Base-by-base conservation (phyloP, 2,329 filamentous ascomycete species). In the Botrytis sinoallii region DNA sequence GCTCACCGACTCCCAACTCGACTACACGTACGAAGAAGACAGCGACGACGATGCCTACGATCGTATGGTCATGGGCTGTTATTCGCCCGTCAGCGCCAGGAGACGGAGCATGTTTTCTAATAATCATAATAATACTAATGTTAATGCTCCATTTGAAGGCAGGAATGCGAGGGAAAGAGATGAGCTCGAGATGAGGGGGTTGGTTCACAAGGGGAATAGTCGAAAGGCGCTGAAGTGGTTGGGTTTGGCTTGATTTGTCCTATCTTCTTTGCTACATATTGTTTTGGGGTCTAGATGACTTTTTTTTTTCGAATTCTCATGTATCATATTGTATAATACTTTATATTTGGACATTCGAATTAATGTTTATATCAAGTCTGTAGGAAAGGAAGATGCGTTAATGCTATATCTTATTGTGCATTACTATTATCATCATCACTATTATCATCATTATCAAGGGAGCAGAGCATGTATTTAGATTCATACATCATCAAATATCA, bases 191-290 rank as follows among this genome's bases (percentile, higher is more conserved):
- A 71, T 35, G n/a, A 61, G 72, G 63, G 44, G 44, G 0, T 55
- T 55, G 48, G 14, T 57, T 7, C 52, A 57, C 4, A 77, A 76
- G 64, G 76, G 76, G 73, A 78, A 78, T 76, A 80, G 76, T 60
- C 79, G 78, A 70, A 83, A 84, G 77, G 83, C 82, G 25, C 73
- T 83, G 73, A 82, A 79, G 75, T 83, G 81, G 81, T 77, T 84
- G 60, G 83, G 83, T 6, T 76, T 81, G 46, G 77, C 78, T 72
- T 81, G 74, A 77, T 32, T 18, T 10, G 16, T 40, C n/a, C 9
- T 35, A 8, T 35, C 18, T 22, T 32, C n/a, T 59, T 59, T 60
- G 9, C 20, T 60, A 10, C 20, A 14, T 22, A 6, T 22, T 35
- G 20, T 63, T 63, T 40, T 40, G 7, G 35, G 12, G 35, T 38